Base-by-base conservation (phyloP, 1,284 basidiomycete species). In the Pulveroboletus ridleyi region DNA sequence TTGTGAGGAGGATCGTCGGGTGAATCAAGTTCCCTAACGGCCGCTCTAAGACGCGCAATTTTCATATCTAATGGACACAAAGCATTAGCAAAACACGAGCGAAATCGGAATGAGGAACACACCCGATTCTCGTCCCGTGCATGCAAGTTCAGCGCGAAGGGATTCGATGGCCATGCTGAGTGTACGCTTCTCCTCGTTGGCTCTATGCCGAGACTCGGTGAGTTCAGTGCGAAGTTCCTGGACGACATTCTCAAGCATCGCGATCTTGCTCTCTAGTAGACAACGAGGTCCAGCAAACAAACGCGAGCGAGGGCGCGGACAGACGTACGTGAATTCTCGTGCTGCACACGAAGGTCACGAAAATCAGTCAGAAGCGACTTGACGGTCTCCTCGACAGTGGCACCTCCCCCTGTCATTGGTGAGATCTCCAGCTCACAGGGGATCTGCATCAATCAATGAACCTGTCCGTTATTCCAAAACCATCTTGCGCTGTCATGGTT, bases 311-410 rank as follows among this genome's bases (percentile, higher is more conserved):
- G n/a, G 15, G 9, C 29, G 5, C 5, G 3, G 1, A 39, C 17
- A 22, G 53, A 69, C 66, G 47, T 13, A 67, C 66, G 29, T 15
- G 66, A 66, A 25, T 20, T 53, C 53, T 66, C 67, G 7, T 66
- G 59, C 18, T 69, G 56, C 22, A 46, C 56, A 29, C 39, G 67
- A 56, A 67, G 67, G 10, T 33, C 33, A 22, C 25, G 44, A 23
- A 66, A 15, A 2, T 67, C 56, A 13, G 35, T 22, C 15, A 47
- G 22, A 41, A 67, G 66, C 7, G 29, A 54, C 25, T 54, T 56
- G 23, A 62, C 4, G 22, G 53, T 59, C 15, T 56, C 66, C 41
- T 68, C 59, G 6, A 52, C 20, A 46, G 47, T 14, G 6, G 35
- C 6, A 33, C 6, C 18, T 35, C 49, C 47, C 10, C 4, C 29